A percentile compares a stretch with the other conserved stretches of the same genome.
Conservation (phyloP, 2,329 filamentous ascomycete species). For the Ascochyta clinopodiicola region DNA sequence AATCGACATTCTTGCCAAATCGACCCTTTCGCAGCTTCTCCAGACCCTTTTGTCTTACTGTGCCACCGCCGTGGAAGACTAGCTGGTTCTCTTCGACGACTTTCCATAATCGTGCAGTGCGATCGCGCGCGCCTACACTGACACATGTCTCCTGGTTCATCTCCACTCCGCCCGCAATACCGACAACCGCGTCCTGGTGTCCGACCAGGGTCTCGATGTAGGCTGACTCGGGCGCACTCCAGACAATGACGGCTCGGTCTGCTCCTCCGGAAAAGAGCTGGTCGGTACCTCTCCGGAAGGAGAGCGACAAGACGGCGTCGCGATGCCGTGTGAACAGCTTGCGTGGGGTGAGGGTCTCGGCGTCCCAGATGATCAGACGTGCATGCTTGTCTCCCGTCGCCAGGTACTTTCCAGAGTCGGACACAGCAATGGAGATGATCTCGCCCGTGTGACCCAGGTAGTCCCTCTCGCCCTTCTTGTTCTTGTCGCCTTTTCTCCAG, state of each 20-base stretch:
- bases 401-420: constrained; percentile 86
- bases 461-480: constrained; percentile 66
- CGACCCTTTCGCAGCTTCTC: constrained; percentile 46
- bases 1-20: constrained; percentile 40
- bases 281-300: constrained; percentile 84
- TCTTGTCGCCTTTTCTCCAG: constrained; percentile 66
- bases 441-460: constrained; percentile 75
- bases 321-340: constrained; percentile 91
- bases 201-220: constrained; percentile 97
- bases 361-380: constrained; percentile 87
- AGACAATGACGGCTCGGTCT: constrained; percentile 94
- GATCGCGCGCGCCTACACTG: constrained; percentile 87
- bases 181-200: constrained; percentile 88
- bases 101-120: constrained; percentile 93
- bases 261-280: constrained; percentile 90
- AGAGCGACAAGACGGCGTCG: constrained; percentile 82
- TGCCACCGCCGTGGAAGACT: constrained; percentile 85
- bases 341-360: constrained; percentile 76
- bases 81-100: constrained; percentile 94
- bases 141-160: constrained; percentile 87
- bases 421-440: constrained; percentile 85
- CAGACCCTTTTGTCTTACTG: constrained; percentile 47
- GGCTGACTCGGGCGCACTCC: constrained; percentile 88
- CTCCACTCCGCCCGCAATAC: constrained; percentile 65
- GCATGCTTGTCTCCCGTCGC: constrained; percentile 88